Evolutionary conservation across 106 monocot genomes (phyloP).

Genomic region (Amphibolis antarctica): DNA sequence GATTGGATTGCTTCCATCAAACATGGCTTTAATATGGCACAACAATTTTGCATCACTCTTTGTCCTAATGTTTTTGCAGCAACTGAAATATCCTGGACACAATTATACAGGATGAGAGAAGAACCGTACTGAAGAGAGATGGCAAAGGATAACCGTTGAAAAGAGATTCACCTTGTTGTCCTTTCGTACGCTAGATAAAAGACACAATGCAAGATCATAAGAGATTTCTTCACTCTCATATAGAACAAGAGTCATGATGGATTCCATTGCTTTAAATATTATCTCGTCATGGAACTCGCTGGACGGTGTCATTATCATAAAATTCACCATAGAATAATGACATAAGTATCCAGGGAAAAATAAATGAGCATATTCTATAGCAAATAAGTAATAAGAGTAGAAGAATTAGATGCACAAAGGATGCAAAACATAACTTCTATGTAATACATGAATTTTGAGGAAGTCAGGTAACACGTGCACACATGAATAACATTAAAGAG

Average conservation of each 20-base stretch:
- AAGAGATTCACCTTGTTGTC: conserved; percentile 2
- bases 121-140: not conserved
- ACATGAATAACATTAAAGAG: too few relatives aligned
- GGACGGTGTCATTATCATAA: not conserved
- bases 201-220: conserved; percentile 7
- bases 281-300: conserved; percentile 8
- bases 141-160: not conserved
- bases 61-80: conserved; percentile 35
- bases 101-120: not conserved
- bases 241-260: conserved; percentile 15
- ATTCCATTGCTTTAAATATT: conserved; percentile 17
- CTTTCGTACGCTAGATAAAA: conserved; percentile 14
- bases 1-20: conserved; percentile 26
- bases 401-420: too few relatives aligned
- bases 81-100: conserved; percentile 40
- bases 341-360: too few relatives aligned
- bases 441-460: too few relatives aligned
- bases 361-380: too few relatives aligned
- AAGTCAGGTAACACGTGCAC: too few relatives aligned
- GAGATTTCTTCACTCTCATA: conserved; percentile 24
- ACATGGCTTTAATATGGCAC: conserved; percentile 49
- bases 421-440: too few relatives aligned
- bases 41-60: conserved; percentile 57
- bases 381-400: too few relatives aligned
- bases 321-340: too few relatives aligned